phyloP scores from a whole-genome alignment of 1,139 yeast genomes.

The Pneumocystis murina region DNA sequence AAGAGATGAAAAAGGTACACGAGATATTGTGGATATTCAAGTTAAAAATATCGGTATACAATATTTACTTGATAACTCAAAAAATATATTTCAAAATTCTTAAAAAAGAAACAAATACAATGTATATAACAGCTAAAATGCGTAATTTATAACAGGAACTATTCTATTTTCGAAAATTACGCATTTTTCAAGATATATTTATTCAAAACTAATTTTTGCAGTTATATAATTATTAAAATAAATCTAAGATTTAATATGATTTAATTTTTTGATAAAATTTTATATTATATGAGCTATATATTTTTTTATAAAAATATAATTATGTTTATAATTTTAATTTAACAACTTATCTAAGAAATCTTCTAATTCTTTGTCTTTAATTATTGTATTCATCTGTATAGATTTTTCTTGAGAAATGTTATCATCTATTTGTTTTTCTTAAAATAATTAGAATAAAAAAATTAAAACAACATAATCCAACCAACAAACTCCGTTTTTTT shows the following conservation, averaged over 20 bases:
- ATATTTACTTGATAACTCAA: conserved; percentile 46
- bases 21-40: conserved; percentile 78
- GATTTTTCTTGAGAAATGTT: not conserved
- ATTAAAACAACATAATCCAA: not conserved
- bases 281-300: not conserved
- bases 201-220: not conserved
- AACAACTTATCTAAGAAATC: not conserved
- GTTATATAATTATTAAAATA: not conserved
- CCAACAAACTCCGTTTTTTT: not conserved
- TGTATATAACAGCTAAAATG: not conserved
- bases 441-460: not conserved
- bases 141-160: not conserved
- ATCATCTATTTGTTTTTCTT: not conserved
- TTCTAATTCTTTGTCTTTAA: not conserved
- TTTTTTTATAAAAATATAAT: not conserved
- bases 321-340: not conserved
- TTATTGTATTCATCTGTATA: not conserved
- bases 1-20: conserved; percentile 64
- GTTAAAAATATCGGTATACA: conserved; percentile 69
- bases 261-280: not conserved
- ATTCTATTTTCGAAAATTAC: not conserved
- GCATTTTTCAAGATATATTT: no score
- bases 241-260: not conserved
- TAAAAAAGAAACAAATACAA: not conserved
- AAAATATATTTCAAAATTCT: conserved; percentile 13